phyloP scores from a whole-genome alignment of 1,284 basidiomycete species.

The Heterobasidion annosum region DNA sequence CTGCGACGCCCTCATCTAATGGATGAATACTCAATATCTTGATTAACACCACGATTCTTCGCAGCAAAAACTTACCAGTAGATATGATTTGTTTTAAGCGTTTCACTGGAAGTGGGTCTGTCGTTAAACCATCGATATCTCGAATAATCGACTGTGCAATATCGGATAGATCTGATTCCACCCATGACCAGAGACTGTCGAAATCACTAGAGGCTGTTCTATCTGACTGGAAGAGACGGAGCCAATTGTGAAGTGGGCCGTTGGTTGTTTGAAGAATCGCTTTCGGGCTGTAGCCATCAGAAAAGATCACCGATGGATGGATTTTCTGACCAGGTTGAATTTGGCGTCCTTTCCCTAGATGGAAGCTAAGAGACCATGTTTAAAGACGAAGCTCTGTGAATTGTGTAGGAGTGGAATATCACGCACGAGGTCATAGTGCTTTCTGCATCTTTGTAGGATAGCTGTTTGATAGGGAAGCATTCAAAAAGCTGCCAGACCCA shows the following conservation, averaged over 20 bases:
- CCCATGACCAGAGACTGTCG: neutral
- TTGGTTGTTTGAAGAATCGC: neutral
- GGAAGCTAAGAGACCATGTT: neutral
- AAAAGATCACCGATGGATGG: neutral
- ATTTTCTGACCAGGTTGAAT: neutral
- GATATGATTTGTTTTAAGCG: too few species aligned
- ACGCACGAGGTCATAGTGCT: conserved; percentile 3
- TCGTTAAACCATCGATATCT: neutral
- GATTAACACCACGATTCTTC: too few species aligned
- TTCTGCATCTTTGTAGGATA: conserved; percentile 15
- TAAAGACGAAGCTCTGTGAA: neutral
- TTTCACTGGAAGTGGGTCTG: too few species aligned
- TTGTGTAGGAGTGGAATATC: neutral
- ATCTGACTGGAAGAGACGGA: neutral
- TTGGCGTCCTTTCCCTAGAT: neutral
- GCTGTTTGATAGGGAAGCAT: conserved; percentile 18
- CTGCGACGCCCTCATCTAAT: too few species aligned
- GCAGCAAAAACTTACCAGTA: too few species aligned
- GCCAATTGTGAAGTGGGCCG: neutral
- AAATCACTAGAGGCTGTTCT: neutral
- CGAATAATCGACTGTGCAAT: neutral
- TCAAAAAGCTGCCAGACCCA: conserved; percentile 15
- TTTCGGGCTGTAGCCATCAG: neutral
- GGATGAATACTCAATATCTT: too few species aligned
- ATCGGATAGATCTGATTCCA: neutral